These are phyloP conservation scores for Botrytis cinerea DNA, from an alignment of 2,329 filamentous ascomycete genomes.

Conservation along the genomic window DNA sequence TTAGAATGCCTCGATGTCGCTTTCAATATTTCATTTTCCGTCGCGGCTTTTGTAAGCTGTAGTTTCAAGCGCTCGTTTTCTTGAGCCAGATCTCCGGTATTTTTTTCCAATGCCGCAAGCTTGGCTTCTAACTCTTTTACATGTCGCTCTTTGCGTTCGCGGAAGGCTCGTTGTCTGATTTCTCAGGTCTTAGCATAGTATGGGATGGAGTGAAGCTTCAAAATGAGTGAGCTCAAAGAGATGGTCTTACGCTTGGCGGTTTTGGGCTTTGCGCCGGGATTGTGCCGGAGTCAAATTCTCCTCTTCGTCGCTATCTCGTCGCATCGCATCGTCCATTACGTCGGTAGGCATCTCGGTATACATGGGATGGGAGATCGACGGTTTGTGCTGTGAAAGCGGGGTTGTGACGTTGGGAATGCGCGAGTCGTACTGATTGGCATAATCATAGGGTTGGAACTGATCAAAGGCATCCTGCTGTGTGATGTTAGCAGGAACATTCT, in stretches of 20 bases:
- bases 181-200: not conserved
- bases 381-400: conserved; percentile 38
- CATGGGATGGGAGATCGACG: conserved; percentile 34
- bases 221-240: conserved; percentile 8
- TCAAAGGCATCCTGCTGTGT: conserved; percentile 40
- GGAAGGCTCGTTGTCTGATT: conserved; percentile 85
- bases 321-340: conserved; percentile 35
- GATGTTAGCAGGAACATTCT: conserved; percentile 24
- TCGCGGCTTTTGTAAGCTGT: conserved; percentile 79
- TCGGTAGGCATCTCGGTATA: conserved; percentile 35
- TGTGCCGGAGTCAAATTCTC: conserved; percentile 58
- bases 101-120: conserved; percentile 73
- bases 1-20: conserved; percentile 63
- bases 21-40: conserved; percentile 89
- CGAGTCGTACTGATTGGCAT: conserved; percentile 34
- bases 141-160: conserved; percentile 91
- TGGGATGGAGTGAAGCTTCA: not conserved
- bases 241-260: conserved; percentile 68
- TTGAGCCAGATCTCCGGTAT: conserved; percentile 68
- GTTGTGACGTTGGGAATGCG: conserved; percentile 32
- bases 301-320: conserved; percentile 46
- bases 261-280: conserved; percentile 68
- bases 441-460: conserved; percentile 39
- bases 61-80: conserved; percentile 88
- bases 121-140: conserved; percentile 92